A percentile compares a stretch with the other conserved stretches of the same genome.
These are phyloP conservation scores for Westerdykella sp. DNA, from an alignment of 2,329 filamentous ascomycete genomes.

Conservation along the genomic window DNA sequence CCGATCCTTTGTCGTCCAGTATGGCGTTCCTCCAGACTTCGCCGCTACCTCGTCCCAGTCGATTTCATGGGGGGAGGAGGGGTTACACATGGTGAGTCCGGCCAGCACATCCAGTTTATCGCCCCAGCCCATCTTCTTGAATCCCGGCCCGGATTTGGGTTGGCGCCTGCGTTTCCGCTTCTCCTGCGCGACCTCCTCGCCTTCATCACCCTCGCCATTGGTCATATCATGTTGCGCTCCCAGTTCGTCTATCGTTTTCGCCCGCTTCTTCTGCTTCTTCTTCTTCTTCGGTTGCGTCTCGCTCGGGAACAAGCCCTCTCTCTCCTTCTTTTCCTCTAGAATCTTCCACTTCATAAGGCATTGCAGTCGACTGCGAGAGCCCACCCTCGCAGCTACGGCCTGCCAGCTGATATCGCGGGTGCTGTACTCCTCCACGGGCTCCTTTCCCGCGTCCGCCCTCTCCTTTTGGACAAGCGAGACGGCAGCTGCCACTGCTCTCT, in stretches of 20 bases:
- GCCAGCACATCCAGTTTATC: slow-evolving; percentile 39
- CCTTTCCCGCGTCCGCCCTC: slow-evolving; percentile 12
- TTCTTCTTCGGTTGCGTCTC: no score
- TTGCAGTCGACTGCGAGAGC: slow-evolving; percentile 59
- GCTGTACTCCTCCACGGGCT: slow-evolving; percentile 36
- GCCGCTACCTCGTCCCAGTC: slow-evolving; percentile 28
- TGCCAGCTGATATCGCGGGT: slow-evolving; percentile 60
- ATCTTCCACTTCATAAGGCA: slow-evolving; percentile 62
- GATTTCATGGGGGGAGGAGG: slow-evolving; percentile 28
- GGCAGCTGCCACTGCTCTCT: slow-evolving; percentile 48
- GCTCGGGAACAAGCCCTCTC: no score
- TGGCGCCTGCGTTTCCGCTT: neutral
- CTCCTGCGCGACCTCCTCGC: neutral
- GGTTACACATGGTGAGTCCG: slow-evolving; percentile 19
- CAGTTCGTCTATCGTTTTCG: neutral
- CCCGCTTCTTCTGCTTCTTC: neutral
- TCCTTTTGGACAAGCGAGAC: slow-evolving; percentile 43
- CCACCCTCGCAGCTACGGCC: slow-evolving; percentile 57
- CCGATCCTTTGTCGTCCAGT: slow-evolving; percentile 4
- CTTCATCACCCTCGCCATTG: no score
- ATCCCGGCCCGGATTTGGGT: neutral
- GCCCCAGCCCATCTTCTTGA: slow-evolving; percentile 33
- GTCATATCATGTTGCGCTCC: no score
- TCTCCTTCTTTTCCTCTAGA: no score
- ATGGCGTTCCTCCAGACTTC: slow-evolving; percentile 11